Conservation (phyloP, 805 yeast species). For the Candida peoriensis region DNA sequence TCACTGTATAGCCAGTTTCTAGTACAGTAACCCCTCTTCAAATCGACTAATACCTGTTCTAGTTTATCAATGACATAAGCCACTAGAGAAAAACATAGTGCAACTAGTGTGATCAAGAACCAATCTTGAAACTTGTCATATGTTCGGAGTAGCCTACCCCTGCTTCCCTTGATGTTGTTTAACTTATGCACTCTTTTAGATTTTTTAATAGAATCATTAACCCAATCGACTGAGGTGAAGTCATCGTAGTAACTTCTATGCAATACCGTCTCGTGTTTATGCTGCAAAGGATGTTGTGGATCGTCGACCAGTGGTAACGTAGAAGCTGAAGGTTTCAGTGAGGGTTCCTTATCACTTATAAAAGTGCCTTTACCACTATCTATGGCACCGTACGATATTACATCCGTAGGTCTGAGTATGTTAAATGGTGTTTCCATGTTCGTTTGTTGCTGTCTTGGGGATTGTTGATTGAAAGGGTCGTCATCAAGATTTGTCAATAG, state of each 20-base stretch:
- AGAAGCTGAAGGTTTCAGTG: too few relatives aligned
- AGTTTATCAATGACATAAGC: constrained; percentile 44
- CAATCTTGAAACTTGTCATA: constrained; percentile 42
- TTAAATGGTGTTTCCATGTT: too few relatives aligned
- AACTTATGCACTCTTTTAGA: constrained; percentile 36
- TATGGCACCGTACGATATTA: too few relatives aligned
- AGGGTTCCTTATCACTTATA: too few relatives aligned
- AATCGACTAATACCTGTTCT: constrained; percentile 44
- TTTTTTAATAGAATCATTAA: constrained; percentile 40
- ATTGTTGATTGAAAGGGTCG: too few relatives aligned
- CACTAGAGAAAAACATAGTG: constrained; percentile 41
- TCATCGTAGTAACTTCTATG: constrained; percentile 45
- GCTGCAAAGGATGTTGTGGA: too few relatives aligned
- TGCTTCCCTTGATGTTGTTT: constrained; percentile 28
- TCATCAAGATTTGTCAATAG: too few relatives aligned
- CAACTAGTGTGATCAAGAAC: constrained; percentile 43
- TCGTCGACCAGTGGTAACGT: too few relatives aligned
- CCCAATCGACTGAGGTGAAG: constrained; percentile 60
- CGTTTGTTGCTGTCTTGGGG: too few relatives aligned
- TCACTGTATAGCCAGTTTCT: constrained; percentile 40
- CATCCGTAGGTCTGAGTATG: too few relatives aligned
- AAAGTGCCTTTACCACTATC: too few relatives aligned
- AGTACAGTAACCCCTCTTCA: constrained; percentile 47
- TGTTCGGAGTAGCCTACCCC: constrained; percentile 25
- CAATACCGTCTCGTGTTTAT: too few relatives aligned